phyloP scores from a whole-genome alignment of 129 eudicot genomes.

The Chrysanthemum seticuspe region DNA sequence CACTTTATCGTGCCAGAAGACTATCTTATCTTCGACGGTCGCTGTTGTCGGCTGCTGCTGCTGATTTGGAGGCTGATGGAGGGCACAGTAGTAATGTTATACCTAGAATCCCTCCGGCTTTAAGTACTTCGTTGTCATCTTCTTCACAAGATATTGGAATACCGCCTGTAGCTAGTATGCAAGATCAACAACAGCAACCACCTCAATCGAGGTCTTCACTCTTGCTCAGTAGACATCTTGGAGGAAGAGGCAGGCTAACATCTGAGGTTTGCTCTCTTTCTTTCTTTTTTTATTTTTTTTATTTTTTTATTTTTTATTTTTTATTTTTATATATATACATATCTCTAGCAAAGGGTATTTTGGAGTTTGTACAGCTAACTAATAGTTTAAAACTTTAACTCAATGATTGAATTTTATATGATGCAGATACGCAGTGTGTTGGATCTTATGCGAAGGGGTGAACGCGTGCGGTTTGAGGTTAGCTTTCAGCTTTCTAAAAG shows the following conservation, averaged over 20 bases:
- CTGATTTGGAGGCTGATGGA: slow-evolving; percentile 48
- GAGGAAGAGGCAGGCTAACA: slow-evolving; percentile 84
- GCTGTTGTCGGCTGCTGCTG: slow-evolving; percentile 49
- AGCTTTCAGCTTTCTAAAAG: slow-evolving; percentile 8
- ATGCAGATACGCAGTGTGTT: slow-evolving; percentile 79
- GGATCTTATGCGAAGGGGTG: slow-evolving; percentile 95
- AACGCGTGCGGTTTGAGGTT: slow-evolving; percentile 88
- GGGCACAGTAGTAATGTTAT: slow-evolving; percentile 28
- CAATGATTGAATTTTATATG: background rate
- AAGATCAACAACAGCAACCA: slow-evolving; percentile 39
- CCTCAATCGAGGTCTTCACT: slow-evolving; percentile 50
- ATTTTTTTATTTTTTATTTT: background rate
- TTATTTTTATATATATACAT: too few species aligned
- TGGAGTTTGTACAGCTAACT: too few species aligned
- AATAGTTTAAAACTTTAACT: too few species aligned
- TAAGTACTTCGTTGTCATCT: slow-evolving; percentile 32
- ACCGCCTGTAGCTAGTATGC: slow-evolving; percentile 44
- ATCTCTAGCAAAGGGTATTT: too few species aligned
- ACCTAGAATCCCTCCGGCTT: slow-evolving; percentile 25
- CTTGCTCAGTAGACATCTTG: slow-evolving; percentile 52
- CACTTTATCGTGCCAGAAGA: slow-evolving; percentile 62
- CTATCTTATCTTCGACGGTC: slow-evolving; percentile 58
- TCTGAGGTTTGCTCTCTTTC: slow-evolving; percentile 63
- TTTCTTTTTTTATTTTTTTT: background rate
- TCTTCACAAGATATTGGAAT: slow-evolving; percentile 38